These are phyloP conservation scores for Aaosphaeria arxii DNA, from an alignment of 2,329 filamentous ascomycete genomes.

Conservation along the genomic window DNA sequence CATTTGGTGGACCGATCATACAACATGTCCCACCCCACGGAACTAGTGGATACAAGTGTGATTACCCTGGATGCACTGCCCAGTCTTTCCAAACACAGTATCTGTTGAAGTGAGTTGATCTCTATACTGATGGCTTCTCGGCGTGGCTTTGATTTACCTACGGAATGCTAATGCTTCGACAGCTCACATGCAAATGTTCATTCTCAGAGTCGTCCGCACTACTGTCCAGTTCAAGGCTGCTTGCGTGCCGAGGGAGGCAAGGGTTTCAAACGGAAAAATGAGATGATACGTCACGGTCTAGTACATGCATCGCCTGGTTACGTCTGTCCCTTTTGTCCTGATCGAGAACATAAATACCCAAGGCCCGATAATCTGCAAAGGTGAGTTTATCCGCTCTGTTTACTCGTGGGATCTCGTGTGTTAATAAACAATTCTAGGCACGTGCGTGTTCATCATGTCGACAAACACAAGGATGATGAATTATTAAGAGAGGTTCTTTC, in stretches of 20 bases:
- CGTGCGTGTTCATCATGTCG: constrained; percentile 85
- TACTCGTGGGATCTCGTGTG: background rate
- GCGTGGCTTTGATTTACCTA: background rate
- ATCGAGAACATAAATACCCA: constrained; percentile 91
- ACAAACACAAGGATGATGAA: constrained; percentile 86
- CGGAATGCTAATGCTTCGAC: background rate
- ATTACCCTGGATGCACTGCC: constrained; percentile 64
- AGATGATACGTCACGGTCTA: constrained; percentile 74
- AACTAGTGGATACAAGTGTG: constrained; percentile 49
- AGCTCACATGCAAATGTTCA: constrained; percentile 71
- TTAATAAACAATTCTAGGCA: constrained; percentile 56
- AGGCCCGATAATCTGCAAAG: constrained; percentile 93
- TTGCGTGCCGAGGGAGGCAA: constrained; percentile 60
- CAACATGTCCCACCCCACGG: constrained; percentile 26
- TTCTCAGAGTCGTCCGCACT: constrained; percentile 61
- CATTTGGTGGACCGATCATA: constrained; percentile 23
- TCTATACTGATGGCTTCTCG: background rate
- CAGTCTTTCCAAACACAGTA: constrained; percentile 74
- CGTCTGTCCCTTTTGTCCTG: constrained; percentile 92
- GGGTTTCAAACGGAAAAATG: constrained; percentile 67
- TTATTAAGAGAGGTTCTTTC: constrained; percentile 77
- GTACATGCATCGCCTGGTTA: constrained; percentile 95
- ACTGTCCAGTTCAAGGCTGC: constrained; percentile 59
- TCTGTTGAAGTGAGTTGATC: constrained; percentile 62
- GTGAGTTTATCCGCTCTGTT: constrained; percentile 49